Evolutionary conservation across 495 filamentous ascomycete species (phyloP), one percentile per base, ranked within the genome.

Genomic region (Tuber brumale): DNA sequence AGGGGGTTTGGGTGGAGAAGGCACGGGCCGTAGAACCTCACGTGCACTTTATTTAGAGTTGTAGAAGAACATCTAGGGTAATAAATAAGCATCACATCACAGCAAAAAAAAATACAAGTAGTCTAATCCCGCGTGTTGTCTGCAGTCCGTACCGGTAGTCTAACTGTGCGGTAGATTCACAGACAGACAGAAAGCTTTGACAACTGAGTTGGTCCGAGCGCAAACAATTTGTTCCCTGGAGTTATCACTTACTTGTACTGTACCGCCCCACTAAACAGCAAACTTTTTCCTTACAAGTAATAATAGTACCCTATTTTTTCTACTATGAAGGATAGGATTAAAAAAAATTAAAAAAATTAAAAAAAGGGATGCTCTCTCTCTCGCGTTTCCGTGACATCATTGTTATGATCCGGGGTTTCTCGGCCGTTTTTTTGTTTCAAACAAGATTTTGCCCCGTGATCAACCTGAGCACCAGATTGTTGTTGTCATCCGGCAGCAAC

Each of bases 161-260:
- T 9, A 4, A 39, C 37, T 1, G 57, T 35, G 27, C 57, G 18
- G 27, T 66, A 66, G 57, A 66, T 66, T 66, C 57, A 14, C 27
- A 31, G 31, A 39, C 37, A 39, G 37, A 39, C 5, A 39, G 37
- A 66, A 31, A 66, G 57, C 57, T 6, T 18, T 66, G 31, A 66
- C 57, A 66, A 66, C 57, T 27, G 14, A 66, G 27, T 66, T 66
- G 57, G 57, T 66, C 57, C 57, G 57, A 66, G 57, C 57, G 57
- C 57, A 66, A 66, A 18, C 27, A 66, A 66, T 66, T 35, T 35
- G 57, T 61, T 35, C 27, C 31, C 31, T 12, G 57, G 57, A 66
- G 14, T 6, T 35, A 66, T 66, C n/a, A 48, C 37, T 6, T 5
- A 21, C 21, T 19, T 2, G 37, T 39, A 39, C 37, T 2, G 37